Percentiles rank a stretch among this genome's conserved stretches.
These are phyloP conservation scores for Candida hungchunana DNA, from an alignment of 805 yeast genomes.

Conservation along the genomic window DNA sequence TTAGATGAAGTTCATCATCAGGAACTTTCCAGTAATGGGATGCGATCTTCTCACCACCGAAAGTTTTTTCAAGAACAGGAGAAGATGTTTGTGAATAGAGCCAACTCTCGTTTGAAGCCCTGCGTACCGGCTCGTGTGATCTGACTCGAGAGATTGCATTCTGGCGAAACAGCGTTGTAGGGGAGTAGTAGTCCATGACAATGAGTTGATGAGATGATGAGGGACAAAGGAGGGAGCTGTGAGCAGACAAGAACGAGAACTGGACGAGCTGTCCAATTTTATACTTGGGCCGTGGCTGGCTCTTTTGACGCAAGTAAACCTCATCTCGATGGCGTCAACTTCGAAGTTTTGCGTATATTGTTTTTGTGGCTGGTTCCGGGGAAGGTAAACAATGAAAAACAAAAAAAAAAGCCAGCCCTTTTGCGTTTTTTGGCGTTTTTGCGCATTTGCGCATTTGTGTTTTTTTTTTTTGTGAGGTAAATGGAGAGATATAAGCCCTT, in stretches of 20 bases:
- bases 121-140: slow-evolving; percentile 9
- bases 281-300: too few species aligned
- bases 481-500: too few species aligned
- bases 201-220: not conserved
- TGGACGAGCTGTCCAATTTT: too few species aligned
- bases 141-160: slow-evolving; percentile 23
- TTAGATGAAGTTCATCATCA: slow-evolving; percentile 38
- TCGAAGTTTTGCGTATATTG: too few species aligned
- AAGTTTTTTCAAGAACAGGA: slow-evolving; percentile 38
- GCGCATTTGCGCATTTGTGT: too few species aligned
- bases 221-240: not conserved
- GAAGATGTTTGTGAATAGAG: slow-evolving; percentile 20
- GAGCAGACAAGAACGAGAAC: not conserved
- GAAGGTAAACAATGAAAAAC: too few species aligned
- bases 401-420: too few species aligned
- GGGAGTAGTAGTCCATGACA: slow-evolving; percentile 24
- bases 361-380: too few species aligned
- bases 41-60: slow-evolving; percentile 34
- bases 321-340: too few species aligned
- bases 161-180: slow-evolving; percentile 25
- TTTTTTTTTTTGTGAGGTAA: too few species aligned
- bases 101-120: slow-evolving; percentile 21
- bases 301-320: too few species aligned
- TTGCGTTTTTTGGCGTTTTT: too few species aligned
- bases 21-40: slow-evolving; percentile 28